Percentiles rank a stretch among this genome's conserved stretches.
phyloP scores from a whole-genome alignment of 495 filamentous ascomycete genomes.

The Daldinia concentrica region DNA sequence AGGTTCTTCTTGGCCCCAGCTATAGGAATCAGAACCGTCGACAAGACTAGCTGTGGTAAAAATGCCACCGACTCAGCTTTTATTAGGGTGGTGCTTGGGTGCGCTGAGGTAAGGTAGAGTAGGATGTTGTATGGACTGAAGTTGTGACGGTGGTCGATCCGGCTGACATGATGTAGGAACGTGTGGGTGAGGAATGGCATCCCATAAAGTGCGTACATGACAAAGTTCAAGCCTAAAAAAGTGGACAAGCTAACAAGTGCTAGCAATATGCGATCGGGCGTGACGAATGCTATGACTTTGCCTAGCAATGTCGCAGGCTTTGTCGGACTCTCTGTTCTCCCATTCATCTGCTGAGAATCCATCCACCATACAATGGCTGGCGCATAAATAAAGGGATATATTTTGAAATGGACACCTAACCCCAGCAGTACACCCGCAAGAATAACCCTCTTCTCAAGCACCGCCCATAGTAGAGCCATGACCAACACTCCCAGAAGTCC shows the following conservation, averaged over 20 bases:
- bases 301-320: not conserved
- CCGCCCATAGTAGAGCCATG: conserved; percentile 81
- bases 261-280: conserved; percentile 67
- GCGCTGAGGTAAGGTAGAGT: conserved; percentile 81
- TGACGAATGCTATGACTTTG: conserved; percentile 65
- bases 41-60: conserved; percentile 83
- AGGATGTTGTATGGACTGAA: conserved; percentile 96
- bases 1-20: conserved; percentile 84
- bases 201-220: conserved; percentile 81
- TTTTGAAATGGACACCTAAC: conserved; percentile 93
- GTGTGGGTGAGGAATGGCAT: conserved; percentile 84
- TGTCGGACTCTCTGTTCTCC: not conserved
- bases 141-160: conserved; percentile 97
- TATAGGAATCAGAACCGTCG: conserved; percentile 78
- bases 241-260: conserved; percentile 71
- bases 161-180: conserved; percentile 89
- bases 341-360: conserved; percentile 60
- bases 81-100: conserved; percentile 49
- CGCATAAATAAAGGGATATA: conserved; percentile 97
- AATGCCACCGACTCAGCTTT: conserved; percentile 85
- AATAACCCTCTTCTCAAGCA: conserved; percentile 63
- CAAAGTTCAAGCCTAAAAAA: conserved; percentile 74
- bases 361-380: conserved; percentile 88
- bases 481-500: conserved; percentile 87
- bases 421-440: conserved; percentile 83